Conservation (phyloP, 78 protist species). For the Dictyostelium citrinum region DNA sequence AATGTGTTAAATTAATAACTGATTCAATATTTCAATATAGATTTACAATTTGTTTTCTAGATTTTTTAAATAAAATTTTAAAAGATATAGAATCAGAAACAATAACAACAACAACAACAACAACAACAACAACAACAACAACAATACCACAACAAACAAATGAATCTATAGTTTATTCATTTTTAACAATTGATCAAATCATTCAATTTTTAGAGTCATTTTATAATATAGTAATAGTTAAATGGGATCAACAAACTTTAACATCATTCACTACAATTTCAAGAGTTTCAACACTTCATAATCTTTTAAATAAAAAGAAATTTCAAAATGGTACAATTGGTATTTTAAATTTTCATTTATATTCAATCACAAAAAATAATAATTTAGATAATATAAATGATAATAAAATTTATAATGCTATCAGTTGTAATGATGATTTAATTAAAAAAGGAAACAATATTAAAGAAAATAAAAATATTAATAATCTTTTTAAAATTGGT, state of each 20-base stretch:
- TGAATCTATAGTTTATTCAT: background rate
- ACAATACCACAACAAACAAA: background rate
- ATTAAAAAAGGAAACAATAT: too few relatives aligned
- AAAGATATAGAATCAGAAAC: background rate
- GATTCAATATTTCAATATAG: background rate
- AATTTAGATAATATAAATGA: too few relatives aligned
- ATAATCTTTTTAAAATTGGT: background rate
- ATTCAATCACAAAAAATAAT: background rate
- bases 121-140: background rate
- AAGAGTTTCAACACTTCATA: background rate
- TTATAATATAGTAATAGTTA: background rate
- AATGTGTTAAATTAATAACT: background rate
- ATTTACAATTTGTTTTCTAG: background rate
- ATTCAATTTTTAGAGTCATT: background rate
- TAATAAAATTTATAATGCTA: too few relatives aligned
- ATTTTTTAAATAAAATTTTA: background rate
- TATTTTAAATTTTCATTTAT: constrained; percentile 2
- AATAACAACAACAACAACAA: background rate
- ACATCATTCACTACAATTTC: background rate
- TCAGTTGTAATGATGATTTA: background rate
- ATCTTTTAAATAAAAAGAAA: background rate
- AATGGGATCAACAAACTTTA: background rate
- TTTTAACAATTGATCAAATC: background rate
- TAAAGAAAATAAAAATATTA: background rate
- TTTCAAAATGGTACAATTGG: constrained; percentile 20